These are phyloP conservation scores for Dendrobium chrysotoxum DNA, from an alignment of 106 monocot species.

Conservation along the genomic window DNA sequence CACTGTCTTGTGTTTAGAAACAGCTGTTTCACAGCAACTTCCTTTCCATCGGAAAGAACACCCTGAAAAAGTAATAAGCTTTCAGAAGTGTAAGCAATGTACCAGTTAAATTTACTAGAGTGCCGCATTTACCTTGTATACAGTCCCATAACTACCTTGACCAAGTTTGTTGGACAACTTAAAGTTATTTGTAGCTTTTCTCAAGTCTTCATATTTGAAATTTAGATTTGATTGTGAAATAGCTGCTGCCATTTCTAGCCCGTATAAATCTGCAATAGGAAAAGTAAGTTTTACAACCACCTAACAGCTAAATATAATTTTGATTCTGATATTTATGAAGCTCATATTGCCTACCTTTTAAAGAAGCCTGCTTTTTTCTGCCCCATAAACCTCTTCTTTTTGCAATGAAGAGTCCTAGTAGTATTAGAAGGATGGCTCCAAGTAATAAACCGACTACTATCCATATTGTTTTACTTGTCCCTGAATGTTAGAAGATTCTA, in stretches of 20 bases:
- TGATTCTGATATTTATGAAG: neutral
- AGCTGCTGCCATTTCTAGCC: slow-evolving; percentile 25
- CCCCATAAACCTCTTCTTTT: slow-evolving; percentile 14
- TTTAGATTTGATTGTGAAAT: slow-evolving; percentile 51
- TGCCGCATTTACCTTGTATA: slow-evolving; percentile 42
- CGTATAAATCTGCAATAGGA: slow-evolving; percentile 32
- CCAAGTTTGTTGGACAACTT: slow-evolving; percentile 48
- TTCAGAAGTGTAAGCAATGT: neutral
- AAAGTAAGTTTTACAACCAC: neutral
- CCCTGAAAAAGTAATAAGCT: slow-evolving; percentile 19
- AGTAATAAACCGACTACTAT: slow-evolving; percentile 20
- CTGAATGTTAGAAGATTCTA: slow-evolving; percentile 11
- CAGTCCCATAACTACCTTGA: slow-evolving; percentile 62
- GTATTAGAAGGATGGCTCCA: slow-evolving; percentile 31
- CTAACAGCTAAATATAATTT: neutral
- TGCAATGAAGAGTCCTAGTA: slow-evolving; percentile 23
- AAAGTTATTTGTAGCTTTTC: slow-evolving; percentile 49
- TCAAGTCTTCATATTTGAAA: slow-evolving; percentile 52
- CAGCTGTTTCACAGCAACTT: slow-evolving; percentile 61
- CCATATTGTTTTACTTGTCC: slow-evolving; percentile 17
- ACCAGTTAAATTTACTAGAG: neutral
- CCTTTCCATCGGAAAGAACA: slow-evolving; percentile 52
- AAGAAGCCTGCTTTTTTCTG: slow-evolving; percentile 19
- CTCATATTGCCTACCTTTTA: slow-evolving; percentile 22
- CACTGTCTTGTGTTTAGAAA: slow-evolving; percentile 66